Evolutionary conservation across 2,329 filamentous ascomycete species (phyloP).

Genomic region (Phyllosticta paracitricarpa): DNA sequence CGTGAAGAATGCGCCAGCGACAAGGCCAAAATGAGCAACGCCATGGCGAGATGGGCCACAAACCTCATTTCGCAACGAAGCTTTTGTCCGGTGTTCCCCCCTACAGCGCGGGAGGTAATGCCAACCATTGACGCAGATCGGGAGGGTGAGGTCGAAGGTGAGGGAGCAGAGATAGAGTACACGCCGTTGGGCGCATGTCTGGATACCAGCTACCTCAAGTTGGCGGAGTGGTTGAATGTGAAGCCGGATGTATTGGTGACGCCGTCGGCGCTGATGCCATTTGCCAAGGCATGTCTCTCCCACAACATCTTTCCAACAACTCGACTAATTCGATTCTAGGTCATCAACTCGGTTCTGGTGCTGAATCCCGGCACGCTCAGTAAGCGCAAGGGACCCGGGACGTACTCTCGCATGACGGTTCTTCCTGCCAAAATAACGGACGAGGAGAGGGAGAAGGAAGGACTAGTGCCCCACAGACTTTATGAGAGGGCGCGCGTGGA

Average conservation of each 20-base stretch:
- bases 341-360: conserved; percentile 78
- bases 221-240: conserved; percentile 84
- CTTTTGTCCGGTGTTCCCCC: conserved; percentile 83
- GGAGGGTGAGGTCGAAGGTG: conserved; percentile 32
- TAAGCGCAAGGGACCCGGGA: conserved; percentile 75
- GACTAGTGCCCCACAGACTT: conserved; percentile 57
- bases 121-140: conserved; percentile 37
- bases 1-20: conserved; percentile 58
- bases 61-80: conserved; percentile 83
- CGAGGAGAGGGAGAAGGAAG: conserved; percentile 45
- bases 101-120: conserved; percentile 58
- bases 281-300: conserved; percentile 63
- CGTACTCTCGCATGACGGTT: conserved; percentile 71
- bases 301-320: neutral
- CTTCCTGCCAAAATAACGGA: conserved; percentile 53
- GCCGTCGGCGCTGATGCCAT: conserved; percentile 74
- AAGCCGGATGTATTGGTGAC: conserved; percentile 75
- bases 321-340: conserved; percentile 41
- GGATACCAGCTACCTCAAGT: conserved; percentile 73
- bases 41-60: conserved; percentile 61
- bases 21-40: conserved; percentile 45
- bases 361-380: conserved; percentile 86
- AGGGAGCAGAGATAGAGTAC: conserved; percentile 41
- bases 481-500: conserved; percentile 81
- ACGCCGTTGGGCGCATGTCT: conserved; percentile 58